phyloP scores from a whole-genome alignment of 768 basidiomycete species.

The Suillus hirtellus region DNA sequence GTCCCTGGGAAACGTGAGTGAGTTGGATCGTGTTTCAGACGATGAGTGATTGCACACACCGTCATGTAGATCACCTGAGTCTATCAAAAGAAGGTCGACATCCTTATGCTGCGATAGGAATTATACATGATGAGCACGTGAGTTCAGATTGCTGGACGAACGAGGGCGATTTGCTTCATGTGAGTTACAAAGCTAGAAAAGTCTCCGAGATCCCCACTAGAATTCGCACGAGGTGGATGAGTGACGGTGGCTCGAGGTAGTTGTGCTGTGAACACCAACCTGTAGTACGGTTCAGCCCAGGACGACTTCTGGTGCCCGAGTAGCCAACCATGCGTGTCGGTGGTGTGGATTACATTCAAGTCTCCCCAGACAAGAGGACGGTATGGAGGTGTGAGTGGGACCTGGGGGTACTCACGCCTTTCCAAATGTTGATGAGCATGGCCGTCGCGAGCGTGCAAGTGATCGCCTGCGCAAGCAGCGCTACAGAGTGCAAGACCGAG shows the following conservation, averaged over 20 bases:
- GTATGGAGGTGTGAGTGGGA: slow-evolving; percentile 54
- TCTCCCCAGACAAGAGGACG: slow-evolving; percentile 83
- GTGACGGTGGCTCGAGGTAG: neutral
- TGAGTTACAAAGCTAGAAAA: slow-evolving; percentile 82
- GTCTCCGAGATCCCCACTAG: slow-evolving; percentile 70
- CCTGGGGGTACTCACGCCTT: slow-evolving; percentile 41
- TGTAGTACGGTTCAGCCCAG: slow-evolving; percentile 77
- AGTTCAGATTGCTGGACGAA: slow-evolving; percentile 25
- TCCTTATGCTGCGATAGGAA: slow-evolving; percentile 49
- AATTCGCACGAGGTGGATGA: neutral
- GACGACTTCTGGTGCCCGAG: slow-evolving; percentile 79
- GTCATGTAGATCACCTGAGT: slow-evolving; percentile 77
- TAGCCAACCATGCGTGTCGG: slow-evolving; percentile 82
- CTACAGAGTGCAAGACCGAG: slow-evolving; percentile 14
- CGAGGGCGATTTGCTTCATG: slow-evolving; percentile 74
- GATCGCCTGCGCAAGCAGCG: slow-evolving; percentile 22
- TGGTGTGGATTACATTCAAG: slow-evolving; percentile 84
- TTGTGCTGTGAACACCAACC: slow-evolving; percentile 33
- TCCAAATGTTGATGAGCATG: slow-evolving; percentile 33
- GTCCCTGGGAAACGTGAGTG: slow-evolving; percentile 48
- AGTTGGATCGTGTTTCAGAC: neutral
- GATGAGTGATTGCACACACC: slow-evolving; percentile 33
- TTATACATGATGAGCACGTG: neutral
- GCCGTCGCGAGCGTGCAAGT: slow-evolving; percentile 21
- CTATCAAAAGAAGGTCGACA: slow-evolving; percentile 81